Base-by-base conservation (phyloP, 495 filamentous ascomycete species). In the Hyaloscypha bicolor region DNA sequence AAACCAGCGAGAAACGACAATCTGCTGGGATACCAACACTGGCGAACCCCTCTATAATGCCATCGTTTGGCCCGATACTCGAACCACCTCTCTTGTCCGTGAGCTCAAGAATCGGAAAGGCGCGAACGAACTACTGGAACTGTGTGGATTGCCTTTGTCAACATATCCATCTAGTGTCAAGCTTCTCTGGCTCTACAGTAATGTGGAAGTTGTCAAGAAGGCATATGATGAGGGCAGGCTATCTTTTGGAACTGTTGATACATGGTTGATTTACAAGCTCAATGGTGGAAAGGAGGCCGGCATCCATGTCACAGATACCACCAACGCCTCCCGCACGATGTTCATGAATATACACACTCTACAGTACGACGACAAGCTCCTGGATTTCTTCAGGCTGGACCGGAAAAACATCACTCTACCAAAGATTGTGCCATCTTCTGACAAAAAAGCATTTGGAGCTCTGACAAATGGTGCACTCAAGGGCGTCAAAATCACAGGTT, bases 81-180 rank as follows among this genome's bases (percentile, higher is more conserved):
- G 94, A 63, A 97, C 93, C 60, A 86, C 86, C 56, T 79, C 82
- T 22, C 78, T 97, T 59, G 93, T 95, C 14, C 89, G 92, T n/a
- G 90, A 94, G 70, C 79, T 94, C 67, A 96, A 91, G 83, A 78
- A 73, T 2, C 81, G 82, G 57, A 76, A 81, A 12, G 87, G 84
- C 52, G 89, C 93, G 37, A 89, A 94, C 48, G 82, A 86, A 16
- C 81, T 97, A 33, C 83, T 82, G 60, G 83, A 89, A 39, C 82
- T 96, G 37, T 97, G 93, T 73, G 94, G 94, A 57, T 84, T 97
- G 22, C 93, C 94, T 8, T 82, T 98, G 55, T 97, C 93, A 14
- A 97, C 94, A 64, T 98, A 98, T 76, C 94, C 93, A 37, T 96
- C 94, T 21, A 91, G 91, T 56, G 88, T 95, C 60, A 97, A 97